Conservation (phyloP, 2,329 filamentous ascomycete species). For the Botrytis pseudocinerea region DNA sequence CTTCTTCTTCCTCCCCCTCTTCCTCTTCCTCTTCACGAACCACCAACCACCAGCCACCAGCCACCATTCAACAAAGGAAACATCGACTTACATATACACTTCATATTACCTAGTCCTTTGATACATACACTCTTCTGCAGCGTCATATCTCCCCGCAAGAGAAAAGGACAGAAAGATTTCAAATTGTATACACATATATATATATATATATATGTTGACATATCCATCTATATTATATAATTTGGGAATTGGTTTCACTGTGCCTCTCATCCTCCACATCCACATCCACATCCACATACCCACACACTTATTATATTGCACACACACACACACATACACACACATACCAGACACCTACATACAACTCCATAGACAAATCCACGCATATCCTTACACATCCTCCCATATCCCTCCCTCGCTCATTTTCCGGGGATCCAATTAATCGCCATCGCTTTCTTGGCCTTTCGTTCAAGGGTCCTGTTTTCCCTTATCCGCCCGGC, state of each 20-base stretch:
- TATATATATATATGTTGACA: background rate
- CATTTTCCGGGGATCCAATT: slow-evolving; percentile 20
- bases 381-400: too few species aligned
- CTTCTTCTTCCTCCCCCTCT: background rate
- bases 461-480: slow-evolving; percentile 10
- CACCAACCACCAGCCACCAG: background rate
- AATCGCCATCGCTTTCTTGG: slow-evolving; percentile 6
- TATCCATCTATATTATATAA: background rate
- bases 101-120: too few species aligned
- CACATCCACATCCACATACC: too few species aligned
- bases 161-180: background rate
- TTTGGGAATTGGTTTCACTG: background rate
- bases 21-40: background rate
- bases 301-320: too few species aligned
- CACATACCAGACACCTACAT: too few species aligned
- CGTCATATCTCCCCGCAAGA: background rate
- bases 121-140: too few species aligned
- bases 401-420: background rate
- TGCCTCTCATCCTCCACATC: background rate
- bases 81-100: too few species aligned
- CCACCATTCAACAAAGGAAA: background rate
- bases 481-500: slow-evolving; percentile 16
- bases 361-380: too few species aligned
- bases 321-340: too few species aligned
- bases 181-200: background rate